Conservation (phyloP, 2,329 filamentous ascomycete species). For the Pezicula neosporulosa region DNA sequence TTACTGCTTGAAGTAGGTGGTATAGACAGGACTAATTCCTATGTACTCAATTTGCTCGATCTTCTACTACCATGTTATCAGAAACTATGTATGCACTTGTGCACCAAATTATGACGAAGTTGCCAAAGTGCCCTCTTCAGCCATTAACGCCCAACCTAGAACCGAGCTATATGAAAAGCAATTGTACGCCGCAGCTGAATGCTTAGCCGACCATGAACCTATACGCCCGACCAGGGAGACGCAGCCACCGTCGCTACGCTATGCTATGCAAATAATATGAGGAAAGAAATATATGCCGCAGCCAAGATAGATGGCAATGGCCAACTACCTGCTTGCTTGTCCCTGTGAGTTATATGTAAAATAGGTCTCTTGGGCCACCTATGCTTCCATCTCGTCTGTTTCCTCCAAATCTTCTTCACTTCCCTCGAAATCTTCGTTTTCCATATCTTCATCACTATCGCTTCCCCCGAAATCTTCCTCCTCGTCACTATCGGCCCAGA, state of each 20-base stretch:
- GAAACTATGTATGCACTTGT: not conserved
- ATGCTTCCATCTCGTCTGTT: slow-evolving; percentile 7
- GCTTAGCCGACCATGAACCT: slow-evolving; percentile 7
- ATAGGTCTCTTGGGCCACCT: not conserved
- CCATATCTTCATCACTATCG: slow-evolving; percentile 59
- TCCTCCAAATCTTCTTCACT: slow-evolving; percentile 17
- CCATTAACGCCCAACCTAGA: not conserved
- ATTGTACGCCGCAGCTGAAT: slow-evolving; percentile 3
- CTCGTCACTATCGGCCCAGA: slow-evolving; percentile 75
- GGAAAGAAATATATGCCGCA: not conserved
- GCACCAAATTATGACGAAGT: not conserved
- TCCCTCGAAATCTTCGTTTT: slow-evolving; percentile 45
- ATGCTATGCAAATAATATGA: slow-evolving; percentile 9
- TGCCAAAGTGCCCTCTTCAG: not conserved
- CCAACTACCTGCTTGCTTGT: not conserved
- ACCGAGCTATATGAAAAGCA: slow-evolving; percentile 2
- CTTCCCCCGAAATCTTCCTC: slow-evolving; percentile 77
- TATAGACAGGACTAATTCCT: too few species aligned
- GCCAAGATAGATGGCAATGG: not conserved
- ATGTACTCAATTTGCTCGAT: too few species aligned
- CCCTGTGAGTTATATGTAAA: not conserved
- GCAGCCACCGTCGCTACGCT: slow-evolving; percentile 18
- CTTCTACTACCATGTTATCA: too few species aligned
- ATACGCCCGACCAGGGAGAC: slow-evolving; percentile 15
- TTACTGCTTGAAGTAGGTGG: too few species aligned